Percentiles rank a stretch among this genome's conserved stretches.
Conservation (phyloP, 352 stramenopile genomes). For the Phytopythium boreale region DNA sequence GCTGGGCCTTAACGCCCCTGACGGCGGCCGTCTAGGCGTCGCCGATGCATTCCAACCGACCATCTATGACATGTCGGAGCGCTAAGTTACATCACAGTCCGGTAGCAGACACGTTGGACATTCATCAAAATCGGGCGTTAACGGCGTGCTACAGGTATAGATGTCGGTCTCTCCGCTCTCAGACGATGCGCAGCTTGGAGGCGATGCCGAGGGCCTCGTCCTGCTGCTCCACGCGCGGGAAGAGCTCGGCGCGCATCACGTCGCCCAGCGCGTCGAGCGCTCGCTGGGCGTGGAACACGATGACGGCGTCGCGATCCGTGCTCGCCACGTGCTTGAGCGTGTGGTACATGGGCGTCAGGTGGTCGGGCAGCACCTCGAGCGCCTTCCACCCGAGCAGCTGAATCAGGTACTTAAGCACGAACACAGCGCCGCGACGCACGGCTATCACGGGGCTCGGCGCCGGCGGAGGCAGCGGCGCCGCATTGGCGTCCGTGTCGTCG, state of each 20-base stretch:
- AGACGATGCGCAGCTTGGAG: constrained; percentile 52
- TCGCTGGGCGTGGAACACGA: constrained; percentile 60
- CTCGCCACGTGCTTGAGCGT: constrained; percentile 69
- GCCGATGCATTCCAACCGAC: neutral
- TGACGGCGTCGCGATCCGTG: constrained; percentile 58
- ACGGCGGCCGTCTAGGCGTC: neutral
- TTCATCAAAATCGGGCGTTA: neutral
- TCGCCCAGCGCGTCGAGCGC: constrained; percentile 48
- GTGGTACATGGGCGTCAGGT: constrained; percentile 72
- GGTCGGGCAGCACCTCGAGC: constrained; percentile 67
- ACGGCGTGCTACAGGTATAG: too few species aligned
- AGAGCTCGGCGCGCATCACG: constrained; percentile 77
- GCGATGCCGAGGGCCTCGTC: constrained; percentile 36
- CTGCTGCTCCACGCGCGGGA: constrained; percentile 36
- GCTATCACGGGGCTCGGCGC: constrained; percentile 34
- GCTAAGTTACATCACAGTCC: neutral
- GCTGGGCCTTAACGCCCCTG: neutral
- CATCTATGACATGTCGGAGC: neutral
- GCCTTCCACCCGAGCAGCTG: constrained; percentile 75
- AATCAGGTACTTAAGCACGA: constrained; percentile 73
- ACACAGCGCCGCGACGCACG: constrained; percentile 73
- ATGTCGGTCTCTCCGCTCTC: constrained; percentile 6
- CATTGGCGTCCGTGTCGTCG: neutral
- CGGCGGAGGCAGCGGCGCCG: neutral
- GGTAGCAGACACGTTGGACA: neutral